Base-by-base conservation (phyloP, 495 filamentous ascomycete species). In the Acidiella bohemica region DNA sequence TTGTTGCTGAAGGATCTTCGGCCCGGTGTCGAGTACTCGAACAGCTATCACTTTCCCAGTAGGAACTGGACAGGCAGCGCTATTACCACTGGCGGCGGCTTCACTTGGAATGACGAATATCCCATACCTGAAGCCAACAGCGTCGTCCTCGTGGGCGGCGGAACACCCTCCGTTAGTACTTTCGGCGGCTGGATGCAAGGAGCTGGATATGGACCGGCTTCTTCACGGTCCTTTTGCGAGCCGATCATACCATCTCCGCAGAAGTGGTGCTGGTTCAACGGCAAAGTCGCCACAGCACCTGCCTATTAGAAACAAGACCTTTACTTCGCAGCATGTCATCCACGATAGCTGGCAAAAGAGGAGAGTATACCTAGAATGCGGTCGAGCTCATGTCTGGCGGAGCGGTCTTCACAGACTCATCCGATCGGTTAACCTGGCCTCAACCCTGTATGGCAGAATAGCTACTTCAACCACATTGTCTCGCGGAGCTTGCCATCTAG, bases 361-460 rank as follows among this genome's bases (percentile, higher is more conserved):
- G n/a, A 7, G 7, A 27, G n/a, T 27, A 27, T 11, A 61, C 59
- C 0, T 50, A 46, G 23, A 58, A 57, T 20, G 36, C 47, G 13
- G 50, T 66, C 7, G 47, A 49, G 10, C 47, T 66, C 14, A 55
- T 63, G 18, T 58, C 59, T 20, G 66, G 64, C 4, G 59, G 65
- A 11, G 51, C 59, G 18, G 58, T 63, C 4, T 47, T 59, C 22
- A 33, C 46, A 8, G 50, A 57, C 27, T 42, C 39, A 6, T 45
- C 51, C 36, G 44, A n/a, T 27, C 25, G 40, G n/a, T 12, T 51
- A 47, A 41, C 64, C 62, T 2, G 56, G 56, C 27, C 50, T 67
- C 13, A 63, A 62, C 41, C 61, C 65, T 0, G 64, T 65, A 10
- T 71, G 67, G 65, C 50, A 66, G 14, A 55, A 44, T 9, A 52